Evolutionary conservation across 1,139 yeast genomes (phyloP), one percentile per base, ranked within the genome.

Genomic region (Geotrichum macrosporum): DNA sequence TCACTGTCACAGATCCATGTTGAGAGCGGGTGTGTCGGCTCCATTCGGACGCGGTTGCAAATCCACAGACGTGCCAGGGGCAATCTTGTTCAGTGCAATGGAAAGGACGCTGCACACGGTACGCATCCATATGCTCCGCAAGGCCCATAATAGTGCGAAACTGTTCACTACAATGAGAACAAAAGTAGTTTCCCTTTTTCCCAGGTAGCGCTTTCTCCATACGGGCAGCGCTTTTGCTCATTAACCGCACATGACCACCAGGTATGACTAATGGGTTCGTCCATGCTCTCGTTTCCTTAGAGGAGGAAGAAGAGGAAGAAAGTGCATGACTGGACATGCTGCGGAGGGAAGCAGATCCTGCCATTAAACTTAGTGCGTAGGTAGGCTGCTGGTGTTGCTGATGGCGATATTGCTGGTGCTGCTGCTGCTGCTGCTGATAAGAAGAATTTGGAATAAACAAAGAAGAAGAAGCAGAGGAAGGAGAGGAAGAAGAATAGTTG

Each of bases 31-130:
- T 74, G 55, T 82, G 88, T 50, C 86, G 74, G 51, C 76, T 68
- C 51, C 81, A 72, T 54, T 80, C 84, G 4, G 80, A 78, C 44
- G 75, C 68, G 48, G 81, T 74, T 33, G 77, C 75, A 46, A 78
- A 69, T 0, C 88, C 88, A 35, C 81, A 66, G 2, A 76, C 63
- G 38, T 72, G 70, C 80, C 84, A 80, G 0, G 84, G 83, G 56
- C 89, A 82, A 21, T 69, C 66, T 12, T 62, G 58, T 36, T 74
- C 71, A 0, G 80, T 80, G 57, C 88, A 81, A 39, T 70, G 70
- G 60, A 60, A 71, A 5, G 66, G 67, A 40, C 82, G 66, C 13
- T 59, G 61, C 12, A 76, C 61, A 26, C 68, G 60, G 50, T 52
- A 64, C 41, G 63, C 65, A 52, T 76, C 80, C 53, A 78, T 60